These are phyloP conservation scores for Agapanthus africanus DNA, from an alignment of 106 monocot genomes.

Conservation along the genomic window DNA sequence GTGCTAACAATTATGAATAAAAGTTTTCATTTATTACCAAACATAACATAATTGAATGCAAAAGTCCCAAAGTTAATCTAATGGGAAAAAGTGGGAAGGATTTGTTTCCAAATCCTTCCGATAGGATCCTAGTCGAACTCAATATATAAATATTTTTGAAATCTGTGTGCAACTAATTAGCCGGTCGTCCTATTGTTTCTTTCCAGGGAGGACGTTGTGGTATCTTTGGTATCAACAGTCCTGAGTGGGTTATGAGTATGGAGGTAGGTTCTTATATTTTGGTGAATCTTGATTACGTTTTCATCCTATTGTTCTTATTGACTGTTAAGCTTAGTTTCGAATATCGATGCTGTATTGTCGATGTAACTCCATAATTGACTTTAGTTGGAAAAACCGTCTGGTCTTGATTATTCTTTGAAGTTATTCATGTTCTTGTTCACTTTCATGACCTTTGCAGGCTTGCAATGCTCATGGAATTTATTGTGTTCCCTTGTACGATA, in stretches of 20 bases:
- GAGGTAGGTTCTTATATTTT: slow-evolving; percentile 44
- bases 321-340: neutral
- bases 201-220: slow-evolving; percentile 81
- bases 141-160: no score
- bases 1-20: no score
- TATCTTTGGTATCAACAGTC: slow-evolving; percentile 77
- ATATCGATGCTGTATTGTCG: neutral
- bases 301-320: neutral
- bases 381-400: neutral
- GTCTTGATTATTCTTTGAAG: no score
- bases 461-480: slow-evolving; percentile 96
- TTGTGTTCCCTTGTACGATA: slow-evolving; percentile 92
- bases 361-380: neutral
- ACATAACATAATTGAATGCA: no score
- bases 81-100: no score
- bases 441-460: slow-evolving; percentile 39
- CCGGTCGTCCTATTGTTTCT: slow-evolving; percentile 1
- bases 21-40: no score
- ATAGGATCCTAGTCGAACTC: no score
- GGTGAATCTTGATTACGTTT: neutral
- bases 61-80: no score
- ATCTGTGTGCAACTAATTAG: neutral
- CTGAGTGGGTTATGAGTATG: slow-evolving; percentile 94
- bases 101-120: no score
- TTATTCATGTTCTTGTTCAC: neutral